These are phyloP conservation scores for Phaeosphaeriaceae sp. DNA, from an alignment of 2,329 filamentous ascomycete species.

Conservation along the genomic window DNA sequence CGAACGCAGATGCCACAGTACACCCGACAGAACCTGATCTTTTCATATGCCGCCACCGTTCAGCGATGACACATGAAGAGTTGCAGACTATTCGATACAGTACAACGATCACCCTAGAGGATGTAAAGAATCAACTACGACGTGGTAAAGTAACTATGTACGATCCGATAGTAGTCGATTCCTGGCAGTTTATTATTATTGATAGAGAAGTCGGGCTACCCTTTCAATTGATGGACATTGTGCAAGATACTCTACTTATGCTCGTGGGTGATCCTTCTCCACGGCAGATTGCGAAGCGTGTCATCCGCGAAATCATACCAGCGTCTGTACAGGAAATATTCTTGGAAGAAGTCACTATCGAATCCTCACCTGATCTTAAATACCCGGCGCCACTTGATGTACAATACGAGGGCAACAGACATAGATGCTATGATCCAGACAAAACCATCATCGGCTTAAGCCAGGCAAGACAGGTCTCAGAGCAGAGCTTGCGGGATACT, in stretches of 20 bases:
- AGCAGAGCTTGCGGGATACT: constrained; percentile 17
- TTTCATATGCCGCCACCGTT: constrained; percentile 30
- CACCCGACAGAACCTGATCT: constrained; percentile 32
- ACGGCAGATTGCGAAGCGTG: constrained; percentile 26
- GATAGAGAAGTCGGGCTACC: constrained; percentile 32
- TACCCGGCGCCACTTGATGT: constrained; percentile 28
- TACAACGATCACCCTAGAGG: constrained; percentile 28
- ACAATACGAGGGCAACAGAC: constrained; percentile 35
- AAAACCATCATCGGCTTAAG: constrained; percentile 8
- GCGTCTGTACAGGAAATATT: constrained; percentile 29
- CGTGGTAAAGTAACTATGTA: constrained; percentile 33
- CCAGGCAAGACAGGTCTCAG: constrained; percentile 9
- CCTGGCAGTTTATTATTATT: constrained; percentile 43
- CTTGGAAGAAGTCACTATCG: constrained; percentile 26
- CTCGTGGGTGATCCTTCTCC: constrained; percentile 31
- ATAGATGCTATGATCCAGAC: constrained; percentile 27
- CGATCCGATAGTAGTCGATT: constrained; percentile 39
- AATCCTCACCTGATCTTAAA: constrained; percentile 17
- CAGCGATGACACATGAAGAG: constrained; percentile 16
- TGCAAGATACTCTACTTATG: constrained; percentile 35
- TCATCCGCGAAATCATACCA: constrained; percentile 33
- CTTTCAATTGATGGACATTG: constrained; percentile 35
- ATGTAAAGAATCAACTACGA: constrained; percentile 35
- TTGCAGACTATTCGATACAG: constrained; percentile 20
- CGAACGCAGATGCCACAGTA: constrained; percentile 31